These are phyloP conservation scores for Chaetomium globosum DNA, from an alignment of 2,329 filamentous ascomycete genomes.

Conservation along the genomic window DNA sequence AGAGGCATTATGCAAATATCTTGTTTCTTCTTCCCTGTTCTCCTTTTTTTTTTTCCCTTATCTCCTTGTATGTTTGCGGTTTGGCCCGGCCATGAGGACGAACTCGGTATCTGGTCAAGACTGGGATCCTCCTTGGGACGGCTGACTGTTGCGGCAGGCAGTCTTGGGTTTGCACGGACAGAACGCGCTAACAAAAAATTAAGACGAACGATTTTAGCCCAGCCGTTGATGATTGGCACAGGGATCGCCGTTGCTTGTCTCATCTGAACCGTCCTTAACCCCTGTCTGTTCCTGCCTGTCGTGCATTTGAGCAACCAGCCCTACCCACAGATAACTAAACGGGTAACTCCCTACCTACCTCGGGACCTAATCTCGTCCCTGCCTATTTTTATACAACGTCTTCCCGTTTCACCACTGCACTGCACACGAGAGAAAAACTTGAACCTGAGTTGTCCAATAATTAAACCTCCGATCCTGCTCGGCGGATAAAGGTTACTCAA, in stretches of 20 bases:
- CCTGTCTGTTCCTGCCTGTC: slow-evolving; percentile 7
- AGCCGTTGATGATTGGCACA: slow-evolving; percentile 16
- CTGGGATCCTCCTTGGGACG: background rate
- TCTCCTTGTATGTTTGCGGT: background rate
- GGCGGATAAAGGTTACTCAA: background rate
- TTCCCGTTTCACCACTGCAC: background rate
- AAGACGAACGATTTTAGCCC: slow-evolving; percentile 12
- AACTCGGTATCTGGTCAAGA: too few species aligned
- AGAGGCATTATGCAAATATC: background rate
- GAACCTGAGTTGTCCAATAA: too few species aligned
- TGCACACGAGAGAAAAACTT: too few species aligned
- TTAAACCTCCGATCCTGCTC: background rate
- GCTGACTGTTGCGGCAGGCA: background rate
- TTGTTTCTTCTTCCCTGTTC: background rate
- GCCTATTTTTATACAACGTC: background rate
- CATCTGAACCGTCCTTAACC: slow-evolving; percentile 18
- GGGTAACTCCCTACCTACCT: too few species aligned
- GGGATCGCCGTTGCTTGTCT: slow-evolving; percentile 19
- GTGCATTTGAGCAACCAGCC: slow-evolving; percentile 5
- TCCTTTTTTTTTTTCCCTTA: background rate
- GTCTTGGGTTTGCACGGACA: background rate
- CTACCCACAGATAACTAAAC: background rate
- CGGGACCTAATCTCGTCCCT: too few species aligned
- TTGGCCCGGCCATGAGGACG: background rate
- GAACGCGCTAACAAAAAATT: background rate